These are phyloP conservation scores for Platanthera guangdongensis DNA, from an alignment of 106 monocot genomes.

Conservation along the genomic window DNA sequence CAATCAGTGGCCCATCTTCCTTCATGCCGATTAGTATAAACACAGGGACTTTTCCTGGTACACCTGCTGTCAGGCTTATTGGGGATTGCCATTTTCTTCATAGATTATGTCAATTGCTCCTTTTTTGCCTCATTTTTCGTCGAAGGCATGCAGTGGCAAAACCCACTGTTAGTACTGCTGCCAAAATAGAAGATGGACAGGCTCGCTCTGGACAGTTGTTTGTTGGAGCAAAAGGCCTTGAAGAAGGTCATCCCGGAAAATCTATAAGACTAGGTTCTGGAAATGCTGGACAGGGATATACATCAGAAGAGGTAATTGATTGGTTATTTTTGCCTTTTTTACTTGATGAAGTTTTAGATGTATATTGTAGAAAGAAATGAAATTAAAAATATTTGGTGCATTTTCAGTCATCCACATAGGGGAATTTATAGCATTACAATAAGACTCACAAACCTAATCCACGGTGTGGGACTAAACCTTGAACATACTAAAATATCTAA, in stretches of 20 bases:
- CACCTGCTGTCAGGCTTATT: constrained; percentile 96
- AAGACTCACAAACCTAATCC: no score
- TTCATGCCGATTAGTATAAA: constrained; percentile 98
- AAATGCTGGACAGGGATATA: constrained; percentile 98
- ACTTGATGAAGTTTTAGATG: not conserved
- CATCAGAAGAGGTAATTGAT: constrained; percentile 89
- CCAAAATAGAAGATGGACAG: constrained; percentile 68
- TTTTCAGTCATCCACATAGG: no score
- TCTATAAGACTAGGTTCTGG: constrained; percentile 69
- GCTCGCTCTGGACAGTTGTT: constrained; percentile 47
- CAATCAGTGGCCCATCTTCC: constrained; percentile 49
- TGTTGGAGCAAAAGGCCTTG: constrained; percentile 59
- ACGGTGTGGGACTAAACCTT: no score
- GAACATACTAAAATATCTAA: no score
- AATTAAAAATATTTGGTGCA: no score
- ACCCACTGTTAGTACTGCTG: constrained; percentile 27
- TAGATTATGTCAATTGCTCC: constrained; percentile 80
- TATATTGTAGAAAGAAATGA: no score
- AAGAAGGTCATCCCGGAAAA: constrained; percentile 53
- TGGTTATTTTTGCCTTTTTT: not conserved
- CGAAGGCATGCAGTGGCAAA: constrained; percentile 41
- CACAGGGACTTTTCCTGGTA: constrained; percentile 96
- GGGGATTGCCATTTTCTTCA: constrained; percentile 99
- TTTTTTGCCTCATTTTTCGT: constrained; percentile 88
- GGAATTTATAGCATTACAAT: no score